Percentiles rank a stretch among this genome's conserved stretches.
These are phyloP conservation scores for Phytophthora citrophthora DNA, from an alignment of 352 stramenopile genomes.

Conservation along the genomic window DNA sequence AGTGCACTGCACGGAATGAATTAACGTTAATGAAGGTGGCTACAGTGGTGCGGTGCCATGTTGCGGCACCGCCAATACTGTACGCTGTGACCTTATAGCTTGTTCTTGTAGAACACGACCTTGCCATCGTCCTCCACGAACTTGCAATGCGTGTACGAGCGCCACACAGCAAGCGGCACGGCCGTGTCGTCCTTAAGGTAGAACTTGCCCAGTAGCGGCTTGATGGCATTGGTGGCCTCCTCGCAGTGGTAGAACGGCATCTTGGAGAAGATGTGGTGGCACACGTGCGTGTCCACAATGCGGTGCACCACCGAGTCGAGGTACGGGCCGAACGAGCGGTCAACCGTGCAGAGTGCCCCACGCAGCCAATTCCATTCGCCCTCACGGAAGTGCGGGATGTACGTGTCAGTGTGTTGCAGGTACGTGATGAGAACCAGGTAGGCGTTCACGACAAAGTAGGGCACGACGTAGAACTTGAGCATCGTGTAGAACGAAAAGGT, in stretches of 20 bases:
- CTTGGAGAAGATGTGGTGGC: slow-evolving; percentile 99
- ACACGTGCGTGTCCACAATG: slow-evolving; percentile 98
- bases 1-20: slow-evolving; percentile 27
- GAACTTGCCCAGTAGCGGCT: slow-evolving; percentile 94
- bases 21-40: slow-evolving; percentile 30
- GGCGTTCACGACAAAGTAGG: slow-evolving; percentile 96
- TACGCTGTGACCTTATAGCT: slow-evolving; percentile 29
- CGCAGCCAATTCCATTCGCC: slow-evolving; percentile 97
- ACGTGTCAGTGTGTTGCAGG: slow-evolving; percentile 98
- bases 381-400: slow-evolving; percentile 96
- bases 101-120: slow-evolving; percentile 92
- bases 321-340: slow-evolving; percentile 96
- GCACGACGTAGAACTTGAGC: slow-evolving; percentile 94
- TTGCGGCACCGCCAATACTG: not conserved
- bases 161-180: slow-evolving; percentile 92
- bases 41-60: slow-evolving; percentile 2
- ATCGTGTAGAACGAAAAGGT: slow-evolving; percentile 87
- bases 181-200: slow-evolving; percentile 95
- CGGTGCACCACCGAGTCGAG: slow-evolving; percentile 98
- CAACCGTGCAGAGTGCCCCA: slow-evolving; percentile 97
- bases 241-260: slow-evolving; percentile 99
- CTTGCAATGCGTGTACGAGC: slow-evolving; percentile 93
- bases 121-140: slow-evolving; percentile 94
- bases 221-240: slow-evolving; percentile 95
- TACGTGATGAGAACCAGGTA: slow-evolving; percentile 98